Conservation (phyloP, 768 basidiomycete genomes). For the Strobilomyces echinocephalus region DNA sequence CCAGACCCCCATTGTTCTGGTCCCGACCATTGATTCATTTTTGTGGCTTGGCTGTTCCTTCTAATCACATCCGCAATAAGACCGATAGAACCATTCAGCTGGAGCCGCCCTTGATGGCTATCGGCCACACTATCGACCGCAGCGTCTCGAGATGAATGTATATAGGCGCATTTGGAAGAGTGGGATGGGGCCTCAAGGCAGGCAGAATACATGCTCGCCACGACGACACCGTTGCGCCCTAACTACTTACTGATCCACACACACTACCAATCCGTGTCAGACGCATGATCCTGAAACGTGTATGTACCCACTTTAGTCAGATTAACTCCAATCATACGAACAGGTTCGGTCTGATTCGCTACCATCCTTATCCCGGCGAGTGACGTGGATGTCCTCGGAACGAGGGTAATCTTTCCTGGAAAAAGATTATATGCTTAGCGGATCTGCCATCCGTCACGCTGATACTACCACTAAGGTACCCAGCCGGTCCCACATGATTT, state of each 20-base stretch:
- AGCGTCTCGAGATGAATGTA: neutral
- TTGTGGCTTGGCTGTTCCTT: constrained; percentile 9
- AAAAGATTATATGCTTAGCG: neutral
- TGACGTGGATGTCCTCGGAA: constrained; percentile 15
- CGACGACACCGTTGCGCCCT: constrained; percentile 11
- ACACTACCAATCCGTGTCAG: constrained; percentile 3
- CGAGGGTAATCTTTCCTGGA: neutral
- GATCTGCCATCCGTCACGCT: constrained; percentile 11
- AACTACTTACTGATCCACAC: neutral
- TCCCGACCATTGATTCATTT: constrained; percentile 8
- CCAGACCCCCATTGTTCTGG: neutral
- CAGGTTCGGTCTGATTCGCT: constrained; percentile 1
- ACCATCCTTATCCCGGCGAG: neutral
- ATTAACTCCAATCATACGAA: neutral
- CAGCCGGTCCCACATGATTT: constrained; percentile 12
- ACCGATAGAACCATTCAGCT: neutral
- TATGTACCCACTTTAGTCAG: constrained; percentile 3
- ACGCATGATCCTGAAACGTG: constrained; percentile 18
- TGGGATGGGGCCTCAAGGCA: constrained; percentile 6
- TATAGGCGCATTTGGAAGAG: neutral
- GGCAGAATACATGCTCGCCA: constrained; percentile 1
- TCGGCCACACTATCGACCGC: neutral
- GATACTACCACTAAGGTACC: constrained; percentile 16
- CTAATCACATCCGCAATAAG: constrained; percentile 2
- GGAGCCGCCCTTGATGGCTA: neutral